A percentile compares a stretch with the other conserved stretches of the same genome.
Evolutionary conservation across 225 moss, liverwort and hornwort genomes (phyloP).

Genomic region (Thuidium tamariscinum): DNA sequence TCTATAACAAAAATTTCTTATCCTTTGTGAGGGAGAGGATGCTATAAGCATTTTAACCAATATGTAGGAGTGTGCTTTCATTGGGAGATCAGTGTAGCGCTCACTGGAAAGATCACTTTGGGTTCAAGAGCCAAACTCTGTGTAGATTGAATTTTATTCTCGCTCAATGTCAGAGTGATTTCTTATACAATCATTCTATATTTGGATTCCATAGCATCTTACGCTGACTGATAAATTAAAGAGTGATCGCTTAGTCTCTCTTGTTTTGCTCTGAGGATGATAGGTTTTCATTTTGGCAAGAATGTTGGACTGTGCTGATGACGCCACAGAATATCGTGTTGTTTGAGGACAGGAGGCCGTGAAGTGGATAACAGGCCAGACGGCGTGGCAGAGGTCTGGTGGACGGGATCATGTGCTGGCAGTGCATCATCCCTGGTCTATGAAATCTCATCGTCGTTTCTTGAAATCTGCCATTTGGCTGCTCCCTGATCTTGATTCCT

Average conservation of each 20-base stretch:
- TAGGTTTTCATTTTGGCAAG: neutral
- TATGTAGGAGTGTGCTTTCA: neutral
- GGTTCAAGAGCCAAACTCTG: neutral
- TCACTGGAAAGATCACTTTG: neutral
- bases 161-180: neutral
- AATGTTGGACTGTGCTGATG: neutral
- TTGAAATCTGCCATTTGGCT: constrained; percentile 47
- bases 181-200: neutral
- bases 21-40: neutral
- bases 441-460: constrained; percentile 44
- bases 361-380: constrained; percentile 37
- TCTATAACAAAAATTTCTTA: neutral
- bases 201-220: neutral
- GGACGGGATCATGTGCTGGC: constrained; percentile 49
- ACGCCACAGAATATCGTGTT: neutral
- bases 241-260: neutral
- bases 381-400: constrained; percentile 46
- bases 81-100: too few relatives aligned
- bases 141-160: neutral
- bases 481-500: constrained; percentile 51
- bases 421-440: constrained; percentile 57
- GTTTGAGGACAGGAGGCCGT: constrained; percentile 38
- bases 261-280: neutral
- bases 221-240: neutral
- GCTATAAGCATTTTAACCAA: neutral